Evolutionary conservation across 2,329 filamentous ascomycete species (phyloP), one percentile per base, ranked within the genome.

Genomic region (Aspergillus viridinutans): DNA sequence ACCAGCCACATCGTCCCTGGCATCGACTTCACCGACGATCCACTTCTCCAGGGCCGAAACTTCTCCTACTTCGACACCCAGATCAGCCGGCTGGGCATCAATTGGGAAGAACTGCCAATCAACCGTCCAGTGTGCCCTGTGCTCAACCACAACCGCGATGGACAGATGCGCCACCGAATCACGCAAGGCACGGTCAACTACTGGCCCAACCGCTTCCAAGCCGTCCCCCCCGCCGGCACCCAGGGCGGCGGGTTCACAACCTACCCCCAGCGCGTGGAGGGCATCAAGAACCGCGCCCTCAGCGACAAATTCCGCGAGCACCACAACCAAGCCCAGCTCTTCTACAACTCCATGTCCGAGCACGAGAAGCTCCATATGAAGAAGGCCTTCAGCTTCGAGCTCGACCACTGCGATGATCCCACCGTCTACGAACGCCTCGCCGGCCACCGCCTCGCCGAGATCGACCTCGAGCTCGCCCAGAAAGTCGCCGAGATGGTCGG

Each of bases 1-100:
- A 93, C 90, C 1, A 83, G 85, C 55, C 90, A 95, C 63, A 77
- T 94, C 50, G 87, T 94, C 0, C 89, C 88, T 0, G 90, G 90
- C 25, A 88, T 92, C 57, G 89, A 88, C 14, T 88, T 89, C 69
- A 89, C 87, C 0, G 85, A 92, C 58, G 90, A 92, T 60, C 89
- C 89, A 2, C 80, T 92, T 2, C 74, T 85, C 3, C 88, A 92
- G 69, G 89, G 88, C 32, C 85, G 89, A 35, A 92, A 90, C 76
- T 85, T 85, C 70, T 82, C 78, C 17, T 85, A 77, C 65, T 77
- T 77, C 35, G 76, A 76, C 49, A 76, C 74, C 7, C 73, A 92
- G 69, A 77, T 90, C 26, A 85, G 81, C 17, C 84, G 89, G 14
- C 79, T 92, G 0, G 89, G 89, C 10, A 76, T 84, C 50, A 92